phyloP scores from a whole-genome alignment of 345 rosid genomes.

The Eucalyptus albens region DNA sequence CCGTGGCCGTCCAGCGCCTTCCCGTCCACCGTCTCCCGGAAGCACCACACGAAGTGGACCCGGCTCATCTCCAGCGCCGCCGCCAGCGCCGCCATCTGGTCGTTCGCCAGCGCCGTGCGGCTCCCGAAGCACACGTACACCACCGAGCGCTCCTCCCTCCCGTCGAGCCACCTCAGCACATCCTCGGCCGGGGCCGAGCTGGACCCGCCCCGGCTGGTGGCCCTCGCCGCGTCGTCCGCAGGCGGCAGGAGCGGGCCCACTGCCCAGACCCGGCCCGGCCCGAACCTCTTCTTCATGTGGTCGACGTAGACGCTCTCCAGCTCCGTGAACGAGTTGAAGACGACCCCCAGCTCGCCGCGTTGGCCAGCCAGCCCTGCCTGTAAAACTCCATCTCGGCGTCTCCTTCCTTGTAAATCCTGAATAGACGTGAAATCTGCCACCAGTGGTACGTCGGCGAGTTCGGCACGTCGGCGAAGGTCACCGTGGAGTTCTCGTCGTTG shows the following conservation, averaged over 20 bases:
- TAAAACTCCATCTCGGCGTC: slow-evolving; percentile 20
- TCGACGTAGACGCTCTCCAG: slow-evolving; percentile 31
- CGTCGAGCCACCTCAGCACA: slow-evolving; percentile 46
- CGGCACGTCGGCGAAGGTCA: slow-evolving; percentile 26
- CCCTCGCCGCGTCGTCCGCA: not conserved
- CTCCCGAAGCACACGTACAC: slow-evolving; percentile 77
- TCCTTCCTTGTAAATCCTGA: slow-evolving; percentile 6
- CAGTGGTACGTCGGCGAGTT: slow-evolving; percentile 20
- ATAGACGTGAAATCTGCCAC: slow-evolving; percentile 15
- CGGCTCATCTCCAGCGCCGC: slow-evolving; percentile 2
- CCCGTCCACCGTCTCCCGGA: not conserved
- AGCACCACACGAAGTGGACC: not conserved
- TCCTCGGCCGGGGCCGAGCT: slow-evolving; percentile 9
- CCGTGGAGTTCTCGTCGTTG: not conserved
- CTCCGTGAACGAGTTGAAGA: slow-evolving; percentile 36
- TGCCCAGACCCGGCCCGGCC: slow-evolving; percentile 22
- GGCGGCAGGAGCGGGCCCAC: slow-evolving; percentile 45
- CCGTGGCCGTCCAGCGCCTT: not conserved
- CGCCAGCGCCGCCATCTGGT: slow-evolving; percentile 31
- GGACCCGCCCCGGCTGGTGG: slow-evolving; percentile 27
- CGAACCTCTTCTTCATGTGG: slow-evolving; percentile 15
- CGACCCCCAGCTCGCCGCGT: slow-evolving; percentile 42
- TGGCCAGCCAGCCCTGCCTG: slow-evolving; percentile 8
- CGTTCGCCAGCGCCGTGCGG: slow-evolving; percentile 23
- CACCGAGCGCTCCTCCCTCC: slow-evolving; percentile 22